Evolutionary conservation across 352 stramenopile species (phyloP).

Genomic region (Plasmopara halstedii): DNA sequence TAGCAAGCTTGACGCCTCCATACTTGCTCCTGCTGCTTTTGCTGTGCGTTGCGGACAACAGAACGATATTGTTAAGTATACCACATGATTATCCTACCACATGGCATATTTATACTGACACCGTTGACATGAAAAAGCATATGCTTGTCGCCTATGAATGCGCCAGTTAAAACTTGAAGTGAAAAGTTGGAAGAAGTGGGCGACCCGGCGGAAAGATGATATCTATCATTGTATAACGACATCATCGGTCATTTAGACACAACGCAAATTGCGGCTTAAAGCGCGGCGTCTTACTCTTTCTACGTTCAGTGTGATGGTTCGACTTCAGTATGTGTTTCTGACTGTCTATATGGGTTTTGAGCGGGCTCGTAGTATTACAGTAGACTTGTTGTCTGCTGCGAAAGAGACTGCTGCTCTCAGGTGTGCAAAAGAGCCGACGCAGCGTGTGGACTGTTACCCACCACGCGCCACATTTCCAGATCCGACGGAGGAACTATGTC

Average conservation of each 20-base stretch:
- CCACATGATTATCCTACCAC: neutral
- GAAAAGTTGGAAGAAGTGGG: conserved; percentile 15
- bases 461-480: conserved; percentile 48
- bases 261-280: conserved; percentile 23
- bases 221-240: neutral
- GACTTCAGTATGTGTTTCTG: conserved; percentile 10
- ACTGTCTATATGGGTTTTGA: conserved; percentile 8
- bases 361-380: neutral
- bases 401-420: conserved; percentile 5
- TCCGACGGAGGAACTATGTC: conserved; percentile 67
- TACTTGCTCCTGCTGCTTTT: conserved; percentile 7
- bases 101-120: neutral
- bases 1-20: conserved; percentile 39
- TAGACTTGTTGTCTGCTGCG: conserved; percentile 8
- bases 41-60: conserved; percentile 18
- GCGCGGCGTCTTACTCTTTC: neutral
- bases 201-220: conserved; percentile 15
- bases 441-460: conserved; percentile 71
- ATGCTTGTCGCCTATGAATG: conserved; percentile 2
- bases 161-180: conserved; percentile 21
- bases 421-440: conserved; percentile 20
- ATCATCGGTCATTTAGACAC: neutral
- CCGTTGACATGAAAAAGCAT: neutral
- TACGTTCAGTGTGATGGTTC: conserved; percentile 19
- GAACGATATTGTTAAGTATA: neutral